phyloP scores from a whole-genome alignment of 176 grass and related monocot genomes.

The Cenchrus purpureus region DNA sequence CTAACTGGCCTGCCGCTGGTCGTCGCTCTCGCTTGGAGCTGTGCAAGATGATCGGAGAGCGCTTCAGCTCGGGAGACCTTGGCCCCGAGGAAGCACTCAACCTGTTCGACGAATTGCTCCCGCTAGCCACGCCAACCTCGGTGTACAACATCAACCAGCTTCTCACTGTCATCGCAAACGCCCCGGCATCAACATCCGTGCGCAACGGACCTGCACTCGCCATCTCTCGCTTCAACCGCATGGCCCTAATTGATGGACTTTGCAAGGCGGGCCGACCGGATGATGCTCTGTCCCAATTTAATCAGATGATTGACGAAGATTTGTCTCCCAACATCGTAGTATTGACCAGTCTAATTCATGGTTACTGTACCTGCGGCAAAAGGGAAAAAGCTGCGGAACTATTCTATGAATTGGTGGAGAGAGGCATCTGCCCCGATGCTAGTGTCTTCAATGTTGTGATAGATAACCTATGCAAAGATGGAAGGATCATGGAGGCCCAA shows the following conservation, averaged over 20 bases:
- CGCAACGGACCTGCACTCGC: background rate
- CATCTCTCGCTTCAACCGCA: conserved; percentile 30
- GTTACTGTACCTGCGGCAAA: too few relatives aligned
- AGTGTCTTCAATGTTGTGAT: too few relatives aligned
- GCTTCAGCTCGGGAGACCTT: background rate
- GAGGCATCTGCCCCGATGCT: too few relatives aligned
- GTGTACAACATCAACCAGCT: background rate
- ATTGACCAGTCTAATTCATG: too few relatives aligned
- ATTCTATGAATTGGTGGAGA: too few relatives aligned
- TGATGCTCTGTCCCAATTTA: too few relatives aligned
- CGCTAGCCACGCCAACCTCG: background rate
- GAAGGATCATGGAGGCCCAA: too few relatives aligned
- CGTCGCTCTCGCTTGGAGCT: background rate
- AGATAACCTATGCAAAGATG: too few relatives aligned
- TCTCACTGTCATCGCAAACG: background rate
- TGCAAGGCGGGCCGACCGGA: too few relatives aligned
- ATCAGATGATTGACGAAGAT: too few relatives aligned
- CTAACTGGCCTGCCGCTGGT: background rate
- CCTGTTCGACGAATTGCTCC: background rate
- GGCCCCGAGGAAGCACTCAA: background rate
- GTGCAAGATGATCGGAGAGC: background rate
- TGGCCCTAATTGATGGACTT: background rate
- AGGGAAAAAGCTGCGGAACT: too few relatives aligned
- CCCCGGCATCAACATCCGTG: background rate
- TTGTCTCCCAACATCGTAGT: too few relatives aligned